Percentiles rank a stretch among this genome's conserved stretches.
These are phyloP conservation scores for Zygosaccharomyces sapae DNA, from an alignment of 1,139 yeast genomes.

Conservation along the genomic window DNA sequence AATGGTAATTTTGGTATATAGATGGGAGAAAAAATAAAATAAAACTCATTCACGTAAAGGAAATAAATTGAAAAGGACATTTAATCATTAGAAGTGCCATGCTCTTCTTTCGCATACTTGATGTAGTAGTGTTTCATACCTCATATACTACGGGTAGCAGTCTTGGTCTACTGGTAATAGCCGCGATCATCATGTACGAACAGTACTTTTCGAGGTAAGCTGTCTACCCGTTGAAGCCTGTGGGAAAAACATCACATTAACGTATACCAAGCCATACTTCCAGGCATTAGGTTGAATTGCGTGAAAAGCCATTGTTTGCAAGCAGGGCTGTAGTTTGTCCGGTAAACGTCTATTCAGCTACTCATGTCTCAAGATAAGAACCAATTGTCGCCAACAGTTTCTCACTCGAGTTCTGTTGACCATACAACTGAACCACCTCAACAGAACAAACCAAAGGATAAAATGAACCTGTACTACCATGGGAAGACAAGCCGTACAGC, in stretches of 20 bases:
- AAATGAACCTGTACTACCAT: conserved; percentile 20
- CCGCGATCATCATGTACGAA: not conserved
- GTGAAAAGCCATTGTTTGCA: too few species aligned
- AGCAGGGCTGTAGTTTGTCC: too few species aligned
- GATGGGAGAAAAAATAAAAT: not conserved
- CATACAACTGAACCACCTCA: conserved; percentile 6
- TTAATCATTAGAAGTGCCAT: not conserved
- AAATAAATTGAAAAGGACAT: not conserved
- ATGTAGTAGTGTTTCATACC: too few species aligned
- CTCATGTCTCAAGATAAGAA: not conserved
- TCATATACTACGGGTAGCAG: too few species aligned
- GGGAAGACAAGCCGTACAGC: conserved; percentile 19
- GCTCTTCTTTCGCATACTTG: too few species aligned
- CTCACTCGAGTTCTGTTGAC: conserved; percentile 7
- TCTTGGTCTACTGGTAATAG: not conserved
- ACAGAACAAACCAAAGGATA: conserved; percentile 8
- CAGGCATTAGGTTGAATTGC: too few species aligned
- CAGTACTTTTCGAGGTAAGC: too few species aligned
- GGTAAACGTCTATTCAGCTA: too few species aligned
- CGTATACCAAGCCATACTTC: too few species aligned
- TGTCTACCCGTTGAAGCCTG: not conserved
- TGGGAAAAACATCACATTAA: too few species aligned
- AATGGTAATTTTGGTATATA: conserved; percentile 36
- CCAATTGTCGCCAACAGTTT: conserved; percentile 2
- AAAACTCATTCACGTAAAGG: not conserved